These are phyloP conservation scores for Coffea humblotiana DNA, from an alignment of 305 asterid species.

Conservation along the genomic window DNA sequence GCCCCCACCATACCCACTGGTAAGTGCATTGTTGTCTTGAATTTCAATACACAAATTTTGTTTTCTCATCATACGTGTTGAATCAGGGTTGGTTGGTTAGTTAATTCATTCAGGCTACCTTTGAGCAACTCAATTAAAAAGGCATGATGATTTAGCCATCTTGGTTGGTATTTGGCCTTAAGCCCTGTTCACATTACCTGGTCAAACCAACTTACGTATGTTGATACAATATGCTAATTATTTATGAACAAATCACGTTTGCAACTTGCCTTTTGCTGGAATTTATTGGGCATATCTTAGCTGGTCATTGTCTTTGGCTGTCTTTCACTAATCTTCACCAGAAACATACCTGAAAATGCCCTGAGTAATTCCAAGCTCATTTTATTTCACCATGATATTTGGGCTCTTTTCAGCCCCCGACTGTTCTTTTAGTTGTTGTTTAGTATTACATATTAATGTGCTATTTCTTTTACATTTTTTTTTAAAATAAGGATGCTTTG, in stretches of 20 bases:
- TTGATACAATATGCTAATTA: too few relatives aligned
- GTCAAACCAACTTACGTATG: background rate
- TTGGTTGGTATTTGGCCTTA: background rate
- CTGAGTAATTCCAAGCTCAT: background rate
- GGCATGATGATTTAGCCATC: background rate
- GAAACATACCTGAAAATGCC: background rate
- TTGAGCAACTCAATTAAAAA: background rate
- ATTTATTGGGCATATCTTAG: background rate
- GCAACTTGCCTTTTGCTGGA: background rate
- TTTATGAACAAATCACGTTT: too few relatives aligned
- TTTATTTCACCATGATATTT: background rate
- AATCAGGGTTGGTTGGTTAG: background rate
- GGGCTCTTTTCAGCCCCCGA: too few relatives aligned
- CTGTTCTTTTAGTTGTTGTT: background rate
- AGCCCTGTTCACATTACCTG: background rate
- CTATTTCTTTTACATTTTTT: slow-evolving; percentile 1
- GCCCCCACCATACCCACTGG: slow-evolving; percentile 85
- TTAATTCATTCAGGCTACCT: background rate
- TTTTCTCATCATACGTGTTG: background rate
- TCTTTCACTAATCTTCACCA: background rate
- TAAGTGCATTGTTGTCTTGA: slow-evolving; percentile 27
- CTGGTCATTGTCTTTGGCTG: background rate
- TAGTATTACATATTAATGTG: background rate
- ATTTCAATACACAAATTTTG: background rate
- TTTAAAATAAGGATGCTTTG: slow-evolving; percentile 60